Evolutionary conservation across 2,329 filamentous ascomycete genomes (phyloP).

Genomic region (Sclerotiophoma versabilis): DNA sequence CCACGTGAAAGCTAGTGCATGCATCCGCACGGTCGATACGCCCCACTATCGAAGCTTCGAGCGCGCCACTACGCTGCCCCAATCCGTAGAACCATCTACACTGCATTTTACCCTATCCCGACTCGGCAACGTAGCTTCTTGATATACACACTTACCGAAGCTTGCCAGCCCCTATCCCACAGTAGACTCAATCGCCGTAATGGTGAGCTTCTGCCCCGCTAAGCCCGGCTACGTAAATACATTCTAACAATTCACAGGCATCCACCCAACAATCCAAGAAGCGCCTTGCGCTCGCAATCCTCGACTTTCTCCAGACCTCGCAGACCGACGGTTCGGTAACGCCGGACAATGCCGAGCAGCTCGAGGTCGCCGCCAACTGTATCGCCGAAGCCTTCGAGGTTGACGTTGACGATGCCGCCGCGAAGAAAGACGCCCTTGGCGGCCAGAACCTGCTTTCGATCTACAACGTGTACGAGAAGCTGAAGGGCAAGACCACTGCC

Average conservation of each 20-base stretch:
- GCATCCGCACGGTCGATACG: conserved; percentile 2
- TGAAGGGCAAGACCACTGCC: conserved; percentile 70
- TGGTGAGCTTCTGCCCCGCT: conserved; percentile 36
- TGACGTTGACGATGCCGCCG: conserved; percentile 77
- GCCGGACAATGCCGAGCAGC: conserved; percentile 87
- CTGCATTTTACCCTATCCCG: not conserved
- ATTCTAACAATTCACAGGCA: conserved; percentile 42
- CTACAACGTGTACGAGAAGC: conserved; percentile 95
- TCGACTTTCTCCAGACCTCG: conserved; percentile 89
- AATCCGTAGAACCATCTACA: conserved; percentile 1
- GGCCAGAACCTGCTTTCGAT: conserved; percentile 88
- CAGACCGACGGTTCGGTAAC: conserved; percentile 87
- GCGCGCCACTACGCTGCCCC: conserved; percentile 15
- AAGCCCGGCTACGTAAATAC: conserved; percentile 6
- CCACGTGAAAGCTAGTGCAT: conserved; percentile 16
- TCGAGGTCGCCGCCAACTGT: conserved; percentile 93
- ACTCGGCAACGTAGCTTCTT: not conserved
- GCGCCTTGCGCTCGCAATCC: conserved; percentile 94
- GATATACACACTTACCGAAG: not conserved
- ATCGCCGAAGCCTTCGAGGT: conserved; percentile 96
- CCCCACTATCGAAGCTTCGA: conserved; percentile 36
- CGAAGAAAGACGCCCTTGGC: conserved; percentile 79
- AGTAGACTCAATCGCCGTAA: conserved; percentile 27
- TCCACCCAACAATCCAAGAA: conserved; percentile 64
- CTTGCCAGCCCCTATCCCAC: not conserved